These are phyloP conservation scores for Populus hybrid DNA, from an alignment of 441 rosid genomes.

Conservation along the genomic window DNA sequence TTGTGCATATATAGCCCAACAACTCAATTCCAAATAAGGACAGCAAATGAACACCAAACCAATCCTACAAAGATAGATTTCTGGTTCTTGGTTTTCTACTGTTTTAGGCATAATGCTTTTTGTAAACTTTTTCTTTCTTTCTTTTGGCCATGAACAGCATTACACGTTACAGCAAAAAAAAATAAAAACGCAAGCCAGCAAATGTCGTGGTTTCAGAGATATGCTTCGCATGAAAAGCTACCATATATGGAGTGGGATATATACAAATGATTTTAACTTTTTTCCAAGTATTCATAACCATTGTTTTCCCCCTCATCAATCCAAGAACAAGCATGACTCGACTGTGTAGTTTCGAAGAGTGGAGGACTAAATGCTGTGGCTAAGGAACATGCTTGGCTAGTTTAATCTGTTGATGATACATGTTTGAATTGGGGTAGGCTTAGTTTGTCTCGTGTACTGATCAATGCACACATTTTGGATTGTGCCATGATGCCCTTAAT, in stretches of 20 bases:
- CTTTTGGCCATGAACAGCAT: background rate
- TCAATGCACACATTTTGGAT: too few species aligned
- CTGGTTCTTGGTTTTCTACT: constrained; percentile 9
- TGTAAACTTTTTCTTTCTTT: background rate
- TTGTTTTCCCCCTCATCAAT: background rate
- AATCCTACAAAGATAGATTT: constrained; percentile 11
- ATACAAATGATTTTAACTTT: background rate
- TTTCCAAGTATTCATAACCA: background rate
- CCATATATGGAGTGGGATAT: constrained; percentile 5
- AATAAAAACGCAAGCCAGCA: background rate
- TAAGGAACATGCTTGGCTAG: background rate
- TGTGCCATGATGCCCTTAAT: background rate
- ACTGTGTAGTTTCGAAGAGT: too few species aligned
- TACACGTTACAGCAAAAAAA: constrained; percentile 2
- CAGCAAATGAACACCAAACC: constrained; percentile 18
- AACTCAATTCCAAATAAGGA: constrained; percentile 9
- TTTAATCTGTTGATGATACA: background rate
- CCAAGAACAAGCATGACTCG: background rate
- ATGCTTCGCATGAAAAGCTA: constrained; percentile 7
- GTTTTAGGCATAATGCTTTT: background rate
- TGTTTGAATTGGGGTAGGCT: background rate
- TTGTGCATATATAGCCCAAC: constrained; percentile 5
- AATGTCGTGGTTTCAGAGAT: background rate
- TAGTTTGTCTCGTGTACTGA: background rate
- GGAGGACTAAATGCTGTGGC: background rate